These are phyloP conservation scores for Peniophora sp. DNA, from an alignment of 1,284 basidiomycete genomes.

Conservation along the genomic window DNA sequence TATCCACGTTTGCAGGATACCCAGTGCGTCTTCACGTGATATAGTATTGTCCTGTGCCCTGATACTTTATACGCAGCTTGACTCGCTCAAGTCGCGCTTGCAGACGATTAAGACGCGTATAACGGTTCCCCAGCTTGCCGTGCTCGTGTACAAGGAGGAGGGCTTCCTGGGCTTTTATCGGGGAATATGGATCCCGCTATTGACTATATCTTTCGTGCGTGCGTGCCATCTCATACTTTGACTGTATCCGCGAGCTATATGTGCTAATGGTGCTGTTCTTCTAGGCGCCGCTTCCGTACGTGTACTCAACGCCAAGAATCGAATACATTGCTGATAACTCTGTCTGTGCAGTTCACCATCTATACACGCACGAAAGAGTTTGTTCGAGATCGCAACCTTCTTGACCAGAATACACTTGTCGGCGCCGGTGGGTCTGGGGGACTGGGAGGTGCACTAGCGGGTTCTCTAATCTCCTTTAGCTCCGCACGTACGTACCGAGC, in stretches of 20 bases:
- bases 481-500: slow-evolving; percentile 67
- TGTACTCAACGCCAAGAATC: too few relatives aligned
- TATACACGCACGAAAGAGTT: slow-evolving; percentile 85
- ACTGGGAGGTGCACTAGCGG: slow-evolving; percentile 72
- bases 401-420: slow-evolving; percentile 49
- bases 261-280: slow-evolving; percentile 9
- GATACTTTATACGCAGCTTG: slow-evolving; percentile 41
- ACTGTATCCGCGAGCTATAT: slow-evolving; percentile 1
- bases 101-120: slow-evolving; percentile 79
- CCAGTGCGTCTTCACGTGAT: slow-evolving; percentile 42
- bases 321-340: too few relatives aligned
- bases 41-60: not conserved
- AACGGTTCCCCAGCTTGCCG: slow-evolving; percentile 66
- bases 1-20: slow-evolving; percentile 78
- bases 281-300: slow-evolving; percentile 63
- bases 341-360: slow-evolving; percentile 61
- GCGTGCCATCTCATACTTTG: slow-evolving; percentile 30
- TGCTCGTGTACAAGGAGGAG: slow-evolving; percentile 81
- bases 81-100: slow-evolving; percentile 86
- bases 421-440: slow-evolving; percentile 74
- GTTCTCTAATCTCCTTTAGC: slow-evolving; percentile 74
- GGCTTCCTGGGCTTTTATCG: slow-evolving; percentile 89
- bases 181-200: slow-evolving; percentile 85
- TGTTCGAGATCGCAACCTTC: slow-evolving; percentile 55
- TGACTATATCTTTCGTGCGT: slow-evolving; percentile 96